Conservation (phyloP, 331 rosid genomes). For the Saraca asoca region DNA sequence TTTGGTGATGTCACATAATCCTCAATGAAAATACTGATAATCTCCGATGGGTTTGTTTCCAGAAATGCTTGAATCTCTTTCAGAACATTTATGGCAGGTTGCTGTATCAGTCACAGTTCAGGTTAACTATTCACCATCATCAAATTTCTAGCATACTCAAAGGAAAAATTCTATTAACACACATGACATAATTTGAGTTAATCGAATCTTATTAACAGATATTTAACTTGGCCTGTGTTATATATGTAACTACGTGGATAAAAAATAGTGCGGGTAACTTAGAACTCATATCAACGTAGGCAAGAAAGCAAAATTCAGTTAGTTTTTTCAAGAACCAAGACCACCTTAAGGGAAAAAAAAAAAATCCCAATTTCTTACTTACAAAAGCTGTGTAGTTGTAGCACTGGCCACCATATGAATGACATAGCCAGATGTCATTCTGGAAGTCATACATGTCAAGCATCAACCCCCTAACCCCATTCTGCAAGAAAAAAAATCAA, state of each 20-base stretch:
- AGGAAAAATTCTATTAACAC: too few species aligned
- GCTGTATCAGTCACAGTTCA: constrained; percentile 47
- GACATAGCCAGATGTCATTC: constrained; percentile 87
- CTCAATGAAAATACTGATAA: constrained; percentile 77
- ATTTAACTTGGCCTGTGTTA: too few species aligned
- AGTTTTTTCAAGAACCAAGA: too few species aligned
- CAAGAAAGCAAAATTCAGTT: too few species aligned
- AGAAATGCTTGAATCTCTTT: constrained; percentile 78
- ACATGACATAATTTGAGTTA: too few species aligned
- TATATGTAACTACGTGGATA: too few species aligned
- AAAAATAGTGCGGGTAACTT: too few species aligned
- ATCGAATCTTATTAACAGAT: too few species aligned
- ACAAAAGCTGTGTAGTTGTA: constrained; percentile 87
- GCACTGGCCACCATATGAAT: constrained; percentile 80
- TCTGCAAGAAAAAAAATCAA: constrained; percentile 47
- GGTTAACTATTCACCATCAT: background rate
- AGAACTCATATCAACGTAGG: too few species aligned
- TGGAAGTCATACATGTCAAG: constrained; percentile 85
- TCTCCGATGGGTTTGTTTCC: constrained; percentile 74
- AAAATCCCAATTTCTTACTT: constrained; percentile 41
- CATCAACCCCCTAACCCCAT: constrained; percentile 88
- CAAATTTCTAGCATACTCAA: background rate
- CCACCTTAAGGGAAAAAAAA: background rate
- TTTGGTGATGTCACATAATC: constrained; percentile 83
- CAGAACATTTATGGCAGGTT: constrained; percentile 81